Evolutionary conservation across 2,329 filamentous ascomycete genomes (phyloP).

Genomic region (Fusarium secorum): DNA sequence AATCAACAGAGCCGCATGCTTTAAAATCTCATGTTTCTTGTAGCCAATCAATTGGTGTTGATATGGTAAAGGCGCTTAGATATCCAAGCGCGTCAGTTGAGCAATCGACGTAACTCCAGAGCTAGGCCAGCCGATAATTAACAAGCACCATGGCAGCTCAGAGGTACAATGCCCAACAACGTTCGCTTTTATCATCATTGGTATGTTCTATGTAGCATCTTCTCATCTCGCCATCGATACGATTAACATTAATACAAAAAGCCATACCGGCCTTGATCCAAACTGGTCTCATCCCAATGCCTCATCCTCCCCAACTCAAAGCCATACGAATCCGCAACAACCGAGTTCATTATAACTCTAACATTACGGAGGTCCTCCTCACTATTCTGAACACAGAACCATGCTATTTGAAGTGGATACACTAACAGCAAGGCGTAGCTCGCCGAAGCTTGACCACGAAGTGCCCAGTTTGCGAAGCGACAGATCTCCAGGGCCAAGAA

Average conservation of each 20-base stretch:
- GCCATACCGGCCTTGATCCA: not conserved
- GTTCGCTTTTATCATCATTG: rapidly evolving
- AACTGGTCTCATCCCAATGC: not conserved
- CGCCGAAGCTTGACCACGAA: not conserved
- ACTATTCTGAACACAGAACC: conserved; percentile 8
- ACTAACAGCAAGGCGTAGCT: conserved; percentile 2
- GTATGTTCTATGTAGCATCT: rapidly evolving
- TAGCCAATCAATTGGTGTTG: not conserved
- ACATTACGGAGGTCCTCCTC: not conserved
- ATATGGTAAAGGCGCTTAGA: not conserved
- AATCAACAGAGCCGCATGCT: not conserved
- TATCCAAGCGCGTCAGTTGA: not conserved
- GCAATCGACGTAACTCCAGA: no score
- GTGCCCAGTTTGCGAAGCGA: conserved; percentile 3
- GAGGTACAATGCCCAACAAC: not conserved
- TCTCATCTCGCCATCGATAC: rapidly evolving
- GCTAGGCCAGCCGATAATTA: not conserved
- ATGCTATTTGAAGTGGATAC: conserved; percentile 22
- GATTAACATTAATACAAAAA: not conserved
- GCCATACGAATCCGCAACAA: conserved; percentile 12
- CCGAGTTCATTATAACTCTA: conserved; percentile 5
- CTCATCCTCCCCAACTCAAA: conserved; percentile 24
- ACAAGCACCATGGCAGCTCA: not conserved
- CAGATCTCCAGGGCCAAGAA: conserved; percentile 11
- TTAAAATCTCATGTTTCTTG: not conserved